Percentiles rank a stretch among this genome's conserved stretches.
Conservation (phyloP, 2,329 filamentous ascomycete species). For the Pseudogymnoascus sp. region DNA sequence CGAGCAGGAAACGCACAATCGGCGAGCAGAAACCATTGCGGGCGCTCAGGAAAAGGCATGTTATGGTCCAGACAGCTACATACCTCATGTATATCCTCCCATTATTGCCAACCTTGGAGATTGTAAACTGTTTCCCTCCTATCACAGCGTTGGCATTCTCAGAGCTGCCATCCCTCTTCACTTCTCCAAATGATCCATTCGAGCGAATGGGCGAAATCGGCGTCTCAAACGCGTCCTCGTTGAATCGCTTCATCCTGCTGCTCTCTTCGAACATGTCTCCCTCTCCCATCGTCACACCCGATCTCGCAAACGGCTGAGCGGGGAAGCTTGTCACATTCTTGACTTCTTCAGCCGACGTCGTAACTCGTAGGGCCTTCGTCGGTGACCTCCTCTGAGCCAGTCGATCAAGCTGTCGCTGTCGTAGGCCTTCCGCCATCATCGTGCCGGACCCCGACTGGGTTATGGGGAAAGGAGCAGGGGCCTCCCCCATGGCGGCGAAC, state of each 20-base stretch:
- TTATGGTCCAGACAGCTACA: conserved; percentile 17
- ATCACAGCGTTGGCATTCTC: conserved; percentile 52
- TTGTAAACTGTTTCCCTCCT: conserved; percentile 51
- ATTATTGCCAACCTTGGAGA: conserved; percentile 76
- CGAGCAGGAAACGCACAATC: conserved; percentile 30
- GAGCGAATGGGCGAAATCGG: conserved; percentile 16
- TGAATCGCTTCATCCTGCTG: conserved; percentile 18
- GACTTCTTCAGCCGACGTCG: conserved; percentile 21
- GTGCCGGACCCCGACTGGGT: not conserved
- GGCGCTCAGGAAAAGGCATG: conserved; percentile 18
- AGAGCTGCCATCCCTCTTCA: conserved; percentile 49
- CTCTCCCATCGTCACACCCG: conserved; percentile 11
- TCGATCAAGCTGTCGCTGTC: conserved; percentile 30
- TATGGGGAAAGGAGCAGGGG: conserved; percentile 6
- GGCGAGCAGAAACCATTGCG: conserved; percentile 27
- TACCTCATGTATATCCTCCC: conserved; percentile 76
- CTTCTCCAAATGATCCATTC: conserved; percentile 34
- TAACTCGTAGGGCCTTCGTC: conserved; percentile 19
- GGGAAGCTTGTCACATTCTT: conserved; percentile 21
- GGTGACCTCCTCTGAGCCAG: conserved; percentile 27
- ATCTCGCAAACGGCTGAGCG: conserved; percentile 19
- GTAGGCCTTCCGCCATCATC: conserved; percentile 19
- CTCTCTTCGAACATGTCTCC: conserved; percentile 15
- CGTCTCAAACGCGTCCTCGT: conserved; percentile 24
- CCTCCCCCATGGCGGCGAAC: not conserved